phyloP scores from a whole-genome alignment of 805 yeast species.

The Kazachstania taianensis region DNA sequence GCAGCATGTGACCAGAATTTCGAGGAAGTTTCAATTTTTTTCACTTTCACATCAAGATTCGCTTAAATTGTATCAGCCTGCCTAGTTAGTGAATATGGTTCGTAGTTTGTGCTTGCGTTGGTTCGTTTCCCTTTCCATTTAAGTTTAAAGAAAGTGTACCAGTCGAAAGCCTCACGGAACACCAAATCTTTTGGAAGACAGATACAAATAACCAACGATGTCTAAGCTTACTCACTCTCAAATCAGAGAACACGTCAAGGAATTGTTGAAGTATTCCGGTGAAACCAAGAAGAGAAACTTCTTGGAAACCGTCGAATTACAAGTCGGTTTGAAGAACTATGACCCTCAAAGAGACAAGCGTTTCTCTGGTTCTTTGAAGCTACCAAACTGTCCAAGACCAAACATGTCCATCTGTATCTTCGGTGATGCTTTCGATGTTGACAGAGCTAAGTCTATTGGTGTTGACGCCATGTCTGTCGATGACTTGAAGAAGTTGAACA shows the following conservation, averaged over 20 bases:
- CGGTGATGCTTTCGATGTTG: constrained; percentile 99
- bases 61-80: too few relatives aligned
- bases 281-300: constrained; percentile 99
- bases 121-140: neutral
- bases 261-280: constrained; percentile 79
- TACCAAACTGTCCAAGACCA: constrained; percentile 99
- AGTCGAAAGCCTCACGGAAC: constrained; percentile 45
- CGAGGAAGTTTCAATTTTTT: too few relatives aligned
- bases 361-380: constrained; percentile 98
- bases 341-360: constrained; percentile 99
- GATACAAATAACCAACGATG: constrained; percentile 35
- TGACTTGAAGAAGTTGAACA: constrained; percentile 99
- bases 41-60: too few relatives aligned
- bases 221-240: constrained; percentile 85
- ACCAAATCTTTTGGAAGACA: constrained; percentile 73
- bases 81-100: too few relatives aligned
- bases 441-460: constrained; percentile 99
- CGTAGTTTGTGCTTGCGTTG: neutral
- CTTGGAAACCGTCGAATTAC: constrained; percentile 99
- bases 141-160: constrained; percentile 10
- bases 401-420: constrained; percentile 99
- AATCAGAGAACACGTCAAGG: constrained; percentile 94
- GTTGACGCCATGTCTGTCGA: constrained; percentile 99
- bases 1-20: too few relatives aligned
- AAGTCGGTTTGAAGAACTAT: constrained; percentile 99